These are phyloP conservation scores for Aspergillus taichungensis DNA, from an alignment of 495 filamentous ascomycete species.

Conservation along the genomic window DNA sequence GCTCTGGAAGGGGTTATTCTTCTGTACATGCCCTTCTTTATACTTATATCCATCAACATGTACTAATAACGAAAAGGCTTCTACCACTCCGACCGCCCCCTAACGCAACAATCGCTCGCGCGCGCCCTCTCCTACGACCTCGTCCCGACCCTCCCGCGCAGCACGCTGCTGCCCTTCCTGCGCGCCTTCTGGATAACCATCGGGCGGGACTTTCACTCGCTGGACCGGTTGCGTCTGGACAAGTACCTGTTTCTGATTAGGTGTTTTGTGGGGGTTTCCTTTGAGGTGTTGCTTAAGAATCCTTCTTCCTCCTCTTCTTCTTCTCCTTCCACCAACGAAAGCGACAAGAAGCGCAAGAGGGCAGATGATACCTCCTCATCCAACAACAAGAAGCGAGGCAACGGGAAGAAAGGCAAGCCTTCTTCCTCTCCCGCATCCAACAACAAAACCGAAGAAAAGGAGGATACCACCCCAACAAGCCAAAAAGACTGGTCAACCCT, in stretches of 20 bases:
- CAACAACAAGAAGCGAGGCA: slow-evolving; percentile 15
- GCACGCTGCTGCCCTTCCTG: slow-evolving; percentile 46
- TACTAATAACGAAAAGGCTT: slow-evolving; percentile 41
- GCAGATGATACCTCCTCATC: slow-evolving; percentile 27
- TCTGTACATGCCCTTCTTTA: slow-evolving; percentile 44
- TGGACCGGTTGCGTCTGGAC: slow-evolving; percentile 83
- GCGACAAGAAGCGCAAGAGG: slow-evolving; percentile 30
- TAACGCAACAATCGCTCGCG: slow-evolving; percentile 78
- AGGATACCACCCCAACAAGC: slow-evolving; percentile 5
- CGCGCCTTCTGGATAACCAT: slow-evolving; percentile 88
- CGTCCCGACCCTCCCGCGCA: slow-evolving; percentile 51
- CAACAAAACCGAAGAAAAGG: slow-evolving; percentile 4
- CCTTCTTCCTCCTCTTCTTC: slow-evolving; percentile 13
- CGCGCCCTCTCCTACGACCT: slow-evolving; percentile 71
- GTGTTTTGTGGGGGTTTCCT: slow-evolving; percentile 59
- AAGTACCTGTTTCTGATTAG: slow-evolving; percentile 87
- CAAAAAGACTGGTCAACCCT: slow-evolving; percentile 34
- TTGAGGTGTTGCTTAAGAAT: slow-evolving; percentile 42
- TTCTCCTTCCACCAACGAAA: slow-evolving; percentile 1
- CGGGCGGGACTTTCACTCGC: slow-evolving; percentile 66
- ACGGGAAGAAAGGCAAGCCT: slow-evolving; percentile 30
- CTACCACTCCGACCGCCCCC: slow-evolving; percentile 87
- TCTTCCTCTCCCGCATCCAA: no score
- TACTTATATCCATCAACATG: background rate
- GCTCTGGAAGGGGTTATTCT: slow-evolving; percentile 96